Evolutionary conservation across 345 rosid species (phyloP), one percentile per base, ranked within the genome.

Genomic region (Brassica cretica): DNA sequence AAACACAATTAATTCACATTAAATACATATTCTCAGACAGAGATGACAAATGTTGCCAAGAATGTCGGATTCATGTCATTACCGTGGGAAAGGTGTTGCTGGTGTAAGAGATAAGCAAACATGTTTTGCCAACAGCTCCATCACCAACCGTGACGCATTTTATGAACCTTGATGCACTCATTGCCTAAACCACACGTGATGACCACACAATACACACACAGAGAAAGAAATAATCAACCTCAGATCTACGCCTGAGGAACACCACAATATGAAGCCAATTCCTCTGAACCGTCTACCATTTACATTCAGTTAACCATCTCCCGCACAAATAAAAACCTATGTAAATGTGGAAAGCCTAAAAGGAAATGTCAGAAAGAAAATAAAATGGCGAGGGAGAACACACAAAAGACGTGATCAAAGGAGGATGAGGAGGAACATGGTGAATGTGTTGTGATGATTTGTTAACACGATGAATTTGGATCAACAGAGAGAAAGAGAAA

Each of bases 91-190:
- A 79, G 32, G 78, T 74, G 66, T 79, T 79, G 82, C 78, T 73
- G 71, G 82, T 79, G 37, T 79, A 79, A 74, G 78, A 79, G 14
- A 79, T 79, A 8, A 79, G 37, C 75, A 74, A 51, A 74, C 82
- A 79, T 2, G 82, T 79, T 74, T 73, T 79, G 53, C 82, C 82
- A 11, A 79, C 82, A 68, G 82, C 82, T 53, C 82, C 82, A 63
- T 79, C 82, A 35, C 82, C 82, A 27, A 79, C 82, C 9, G 82
- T 79, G 2, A 79, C 82, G 6, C 82, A 79, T 29, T 79, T 79
- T 35, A 79, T 79, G 78, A 79, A 79, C 60, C 78, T 73, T 53
- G 82, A 79, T 35, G 82, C 79, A 49, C 82, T 79, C 82, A 79
- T 79, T 78, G 81, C 53, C 63, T 4, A 44, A 3, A 44, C 6